Conservation (phyloP, 2,329 filamentous ascomycete species). For the Zymoseptoria tritici region DNA sequence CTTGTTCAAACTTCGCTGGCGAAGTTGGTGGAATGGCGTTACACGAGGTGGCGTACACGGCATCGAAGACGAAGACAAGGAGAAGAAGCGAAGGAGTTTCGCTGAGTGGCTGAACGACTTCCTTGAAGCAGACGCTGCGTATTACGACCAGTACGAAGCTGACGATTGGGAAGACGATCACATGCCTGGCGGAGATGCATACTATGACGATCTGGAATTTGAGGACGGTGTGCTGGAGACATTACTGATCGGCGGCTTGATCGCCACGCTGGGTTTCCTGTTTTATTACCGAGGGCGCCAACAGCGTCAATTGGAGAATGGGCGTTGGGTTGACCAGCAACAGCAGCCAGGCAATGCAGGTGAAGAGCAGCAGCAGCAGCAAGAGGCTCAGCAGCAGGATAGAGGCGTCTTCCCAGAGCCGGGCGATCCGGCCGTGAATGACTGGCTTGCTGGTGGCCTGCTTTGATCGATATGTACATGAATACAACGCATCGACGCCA, state of each 20-base stretch:
- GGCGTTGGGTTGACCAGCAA: constrained; percentile 28
- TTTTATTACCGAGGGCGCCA: constrained; percentile 73
- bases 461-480: background rate
- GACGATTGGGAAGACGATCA: constrained; percentile 42
- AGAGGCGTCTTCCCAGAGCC: constrained; percentile 58
- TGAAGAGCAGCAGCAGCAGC: constrained; percentile 27
- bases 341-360: constrained; percentile 10
- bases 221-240: constrained; percentile 77
- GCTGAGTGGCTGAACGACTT: constrained; percentile 85
- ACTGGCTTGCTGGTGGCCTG: constrained; percentile 58
- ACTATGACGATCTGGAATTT: constrained; percentile 51
- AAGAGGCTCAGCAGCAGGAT: constrained; percentile 39
- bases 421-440: constrained; percentile 59
- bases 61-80: constrained; percentile 65
- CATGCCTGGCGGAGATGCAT: constrained; percentile 43
- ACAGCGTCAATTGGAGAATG: constrained; percentile 43
- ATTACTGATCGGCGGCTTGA: constrained; percentile 71
- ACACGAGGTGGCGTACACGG: constrained; percentile 87
- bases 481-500: background rate
- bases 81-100: constrained; percentile 39
- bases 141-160: constrained; percentile 33
- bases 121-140: constrained; percentile 50
- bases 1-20: constrained; percentile 71
- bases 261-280: constrained; percentile 65
- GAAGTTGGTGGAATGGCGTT: constrained; percentile 91